A percentile compares a stretch with the other conserved stretches of the same genome.
phyloP scores from a whole-genome alignment of 371 early-diverging fungal genomes.

The Apophysomyces elegans region DNA sequence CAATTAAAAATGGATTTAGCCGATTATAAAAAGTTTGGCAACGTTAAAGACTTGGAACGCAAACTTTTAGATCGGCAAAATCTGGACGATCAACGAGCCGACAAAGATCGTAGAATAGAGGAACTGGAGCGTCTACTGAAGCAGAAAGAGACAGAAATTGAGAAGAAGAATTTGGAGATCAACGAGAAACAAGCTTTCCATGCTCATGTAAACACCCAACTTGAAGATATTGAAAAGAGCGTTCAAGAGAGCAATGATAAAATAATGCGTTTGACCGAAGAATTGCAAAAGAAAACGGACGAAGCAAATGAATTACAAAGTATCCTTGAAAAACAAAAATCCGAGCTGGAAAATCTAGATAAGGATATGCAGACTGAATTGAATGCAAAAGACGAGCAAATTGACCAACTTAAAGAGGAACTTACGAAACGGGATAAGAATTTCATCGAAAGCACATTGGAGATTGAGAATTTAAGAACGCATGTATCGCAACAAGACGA shows the following conservation, averaged over 20 bases:
- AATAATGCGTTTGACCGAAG: not conserved
- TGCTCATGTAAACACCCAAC: not conserved
- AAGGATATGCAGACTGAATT: conserved; percentile 2
- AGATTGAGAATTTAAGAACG: not conserved
- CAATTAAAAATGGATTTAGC: not conserved
- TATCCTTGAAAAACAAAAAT: not conserved
- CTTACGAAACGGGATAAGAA: not conserved
- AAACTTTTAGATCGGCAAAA: not conserved
- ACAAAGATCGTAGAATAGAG: not conserved
- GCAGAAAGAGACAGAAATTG: not conserved
- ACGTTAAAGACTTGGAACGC: not conserved
- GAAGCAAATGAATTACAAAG: not conserved
- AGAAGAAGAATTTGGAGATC: not conserved
- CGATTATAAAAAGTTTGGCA: not conserved
- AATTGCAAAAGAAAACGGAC: not conserved
- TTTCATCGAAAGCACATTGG: not conserved
- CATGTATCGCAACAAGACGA: not conserved
- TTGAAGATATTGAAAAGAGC: conserved; percentile 8
- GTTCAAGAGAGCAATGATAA: not conserved
- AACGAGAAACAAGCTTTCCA: not conserved
- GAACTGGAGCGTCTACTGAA: not conserved
- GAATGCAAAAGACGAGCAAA: not conserved
- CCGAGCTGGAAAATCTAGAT: not conserved
- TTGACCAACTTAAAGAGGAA: conserved; percentile 1
- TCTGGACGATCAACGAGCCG: not conserved